These are phyloP conservation scores for Phytophthora agathidicida DNA, from an alignment of 352 stramenopile genomes.

Conservation along the genomic window DNA sequence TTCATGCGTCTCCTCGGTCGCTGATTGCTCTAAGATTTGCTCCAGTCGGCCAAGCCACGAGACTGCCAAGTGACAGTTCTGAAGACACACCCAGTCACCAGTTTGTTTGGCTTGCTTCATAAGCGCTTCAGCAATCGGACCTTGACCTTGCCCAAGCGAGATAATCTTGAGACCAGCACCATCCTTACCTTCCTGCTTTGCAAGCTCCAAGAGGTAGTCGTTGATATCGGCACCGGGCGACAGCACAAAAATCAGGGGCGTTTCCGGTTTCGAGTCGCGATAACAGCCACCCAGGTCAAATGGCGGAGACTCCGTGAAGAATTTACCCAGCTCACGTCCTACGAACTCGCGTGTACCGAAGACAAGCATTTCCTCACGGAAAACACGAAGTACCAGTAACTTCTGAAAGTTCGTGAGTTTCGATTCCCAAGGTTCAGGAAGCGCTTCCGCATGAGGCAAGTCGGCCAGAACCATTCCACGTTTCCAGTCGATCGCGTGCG, in stretches of 20 bases:
- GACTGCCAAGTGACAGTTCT: constrained; percentile 95
- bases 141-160: constrained; percentile 94
- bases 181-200: constrained; percentile 90
- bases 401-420: constrained; percentile 89
- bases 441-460: constrained; percentile 67
- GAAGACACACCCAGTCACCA: constrained; percentile 95
- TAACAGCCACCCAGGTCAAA: constrained; percentile 94
- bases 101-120: constrained; percentile 91
- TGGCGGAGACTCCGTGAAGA: constrained; percentile 91
- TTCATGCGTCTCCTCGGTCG: constrained; percentile 72
- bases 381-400: constrained; percentile 89
- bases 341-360: constrained; percentile 91
- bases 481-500: constrained; percentile 71
- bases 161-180: constrained; percentile 91
- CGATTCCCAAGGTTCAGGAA: constrained; percentile 78
- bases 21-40: constrained; percentile 84
- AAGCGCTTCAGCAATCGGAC: constrained; percentile 89
- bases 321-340: constrained; percentile 66
- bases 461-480: constrained; percentile 77
- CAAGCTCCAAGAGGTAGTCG: constrained; percentile 92
- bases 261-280: constrained; percentile 90
- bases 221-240: constrained; percentile 94
- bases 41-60: constrained; percentile 91
- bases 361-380: constrained; percentile 91
- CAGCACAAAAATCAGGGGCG: constrained; percentile 94